phyloP scores from a whole-genome alignment of 805 yeast species.

The Metschnikowia noctiluminum region DNA sequence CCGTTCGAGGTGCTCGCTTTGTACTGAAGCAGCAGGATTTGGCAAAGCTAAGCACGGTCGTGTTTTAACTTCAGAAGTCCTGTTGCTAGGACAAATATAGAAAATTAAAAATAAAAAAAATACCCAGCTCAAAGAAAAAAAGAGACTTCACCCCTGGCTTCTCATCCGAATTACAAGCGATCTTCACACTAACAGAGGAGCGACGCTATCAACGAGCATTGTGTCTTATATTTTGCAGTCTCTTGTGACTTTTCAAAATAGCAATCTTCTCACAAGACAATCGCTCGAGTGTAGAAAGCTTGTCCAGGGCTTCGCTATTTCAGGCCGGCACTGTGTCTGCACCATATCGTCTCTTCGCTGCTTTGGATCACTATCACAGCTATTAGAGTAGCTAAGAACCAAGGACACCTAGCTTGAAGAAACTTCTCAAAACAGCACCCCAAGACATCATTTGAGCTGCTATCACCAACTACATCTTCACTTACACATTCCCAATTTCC shows the following conservation, averaged over 20 bases:
- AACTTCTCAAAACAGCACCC: too few species aligned
- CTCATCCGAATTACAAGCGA: neutral
- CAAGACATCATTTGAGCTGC: too few species aligned
- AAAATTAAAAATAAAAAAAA: neutral
- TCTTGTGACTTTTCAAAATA: neutral
- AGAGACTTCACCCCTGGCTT: neutral
- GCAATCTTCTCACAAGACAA: neutral
- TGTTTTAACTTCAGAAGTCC: neutral
- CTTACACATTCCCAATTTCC: too few species aligned
- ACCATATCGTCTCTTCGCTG: neutral
- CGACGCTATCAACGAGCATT: neutral
- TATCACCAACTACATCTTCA: too few species aligned
- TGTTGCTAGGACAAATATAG: neutral
- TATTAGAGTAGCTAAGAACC: neutral
- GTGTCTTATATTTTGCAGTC: neutral
- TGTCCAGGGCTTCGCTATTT: too few species aligned
- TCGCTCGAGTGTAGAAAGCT: too few species aligned
- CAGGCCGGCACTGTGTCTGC: too few species aligned
- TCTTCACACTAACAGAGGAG: neutral
- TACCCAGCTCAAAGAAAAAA: neutral
- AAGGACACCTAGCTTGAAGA: neutral
- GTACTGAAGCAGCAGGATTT: slow-evolving; percentile 3
- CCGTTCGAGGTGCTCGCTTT: neutral
- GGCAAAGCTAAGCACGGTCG: slow-evolving; percentile 1
- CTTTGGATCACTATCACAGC: neutral